These are phyloP conservation scores for Aspergillus ustus DNA, from an alignment of 2,329 filamentous ascomycete species.

Conservation along the genomic window DNA sequence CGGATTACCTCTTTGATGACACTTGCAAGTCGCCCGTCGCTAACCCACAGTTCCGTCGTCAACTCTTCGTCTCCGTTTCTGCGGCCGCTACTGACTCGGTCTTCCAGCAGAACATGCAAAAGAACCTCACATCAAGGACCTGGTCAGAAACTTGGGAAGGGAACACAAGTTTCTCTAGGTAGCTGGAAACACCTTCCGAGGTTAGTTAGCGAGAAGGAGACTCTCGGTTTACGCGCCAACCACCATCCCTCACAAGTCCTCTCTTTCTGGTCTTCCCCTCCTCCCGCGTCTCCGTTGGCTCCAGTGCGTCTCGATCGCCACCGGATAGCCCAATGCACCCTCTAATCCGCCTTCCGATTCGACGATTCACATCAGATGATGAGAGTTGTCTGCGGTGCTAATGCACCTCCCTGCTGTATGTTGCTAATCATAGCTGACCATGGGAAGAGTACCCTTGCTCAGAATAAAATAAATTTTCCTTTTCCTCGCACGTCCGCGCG, in stretches of 20 bases:
- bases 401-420: slow-evolving; percentile 21
- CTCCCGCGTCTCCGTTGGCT: slow-evolving; percentile 17
- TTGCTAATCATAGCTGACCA: slow-evolving; percentile 15
- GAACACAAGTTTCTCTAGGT: not conserved
- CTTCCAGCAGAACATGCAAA: not conserved
- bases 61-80: slow-evolving; percentile 5
- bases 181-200: slow-evolving; percentile 1
- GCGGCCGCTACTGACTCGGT: slow-evolving; percentile 1
- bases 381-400: slow-evolving; percentile 26
- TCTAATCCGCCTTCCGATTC: slow-evolving; percentile 14
- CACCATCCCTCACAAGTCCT: not conserved
- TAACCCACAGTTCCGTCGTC: slow-evolving; percentile 12
- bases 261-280: slow-evolving; percentile 1
- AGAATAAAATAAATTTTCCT: not conserved
- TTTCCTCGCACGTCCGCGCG: slow-evolving; percentile 3
- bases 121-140: not conserved
- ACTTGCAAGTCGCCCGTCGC: slow-evolving; percentile 11
- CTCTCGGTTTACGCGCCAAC: slow-evolving; percentile 6
- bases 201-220: not conserved
- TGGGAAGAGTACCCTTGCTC: not conserved
- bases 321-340: slow-evolving; percentile 11
- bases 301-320: slow-evolving; percentile 15
- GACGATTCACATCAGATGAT: slow-evolving; percentile 28
- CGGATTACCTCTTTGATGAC: slow-evolving; percentile 13
- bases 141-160: not conserved